Conservation (phyloP, 2,329 filamentous ascomycete species). For the Purpureocillium takamizusanense region DNA sequence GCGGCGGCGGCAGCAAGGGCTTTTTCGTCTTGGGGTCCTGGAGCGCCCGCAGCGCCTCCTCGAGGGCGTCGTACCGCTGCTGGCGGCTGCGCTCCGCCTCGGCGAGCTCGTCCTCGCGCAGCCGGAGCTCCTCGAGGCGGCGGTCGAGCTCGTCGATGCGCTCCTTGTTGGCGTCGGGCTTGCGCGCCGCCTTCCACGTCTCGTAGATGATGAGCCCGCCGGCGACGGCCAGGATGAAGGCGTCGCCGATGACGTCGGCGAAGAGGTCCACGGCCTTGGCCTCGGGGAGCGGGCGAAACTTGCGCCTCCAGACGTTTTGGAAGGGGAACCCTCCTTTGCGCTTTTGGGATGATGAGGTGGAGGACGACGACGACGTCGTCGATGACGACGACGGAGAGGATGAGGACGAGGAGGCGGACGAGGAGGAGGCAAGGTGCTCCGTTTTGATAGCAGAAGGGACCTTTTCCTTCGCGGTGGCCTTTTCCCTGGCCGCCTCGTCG, state of each 20-base stretch:
- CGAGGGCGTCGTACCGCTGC: constrained; percentile 41
- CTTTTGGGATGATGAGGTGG: constrained; percentile 6
- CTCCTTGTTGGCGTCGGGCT: constrained; percentile 49
- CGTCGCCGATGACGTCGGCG: constrained; percentile 55
- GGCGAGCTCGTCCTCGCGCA: constrained; percentile 40
- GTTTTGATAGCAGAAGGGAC: too few relatives aligned
- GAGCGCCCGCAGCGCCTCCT: constrained; percentile 41
- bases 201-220: constrained; percentile 51
- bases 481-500: constrained; percentile 38
- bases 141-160: constrained; percentile 40
- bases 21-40: constrained; percentile 49
- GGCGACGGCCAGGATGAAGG: constrained; percentile 53
- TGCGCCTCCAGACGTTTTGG: constrained; percentile 51
- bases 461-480: constrained; percentile 27
- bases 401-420: too few relatives aligned
- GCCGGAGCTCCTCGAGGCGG: constrained; percentile 39
- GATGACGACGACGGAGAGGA: too few relatives aligned
- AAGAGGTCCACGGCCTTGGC: constrained; percentile 58
- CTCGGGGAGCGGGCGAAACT: constrained; percentile 55
- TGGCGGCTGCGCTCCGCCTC: constrained; percentile 33
- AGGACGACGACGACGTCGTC: constrained; percentile 2
- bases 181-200: constrained; percentile 48
- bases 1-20: constrained; percentile 41
- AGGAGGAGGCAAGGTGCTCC: too few relatives aligned
- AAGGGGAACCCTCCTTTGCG: constrained; percentile 19